Conservation (phyloP, 1,284 basidiomycete genomes). For the Meripilus lineatus region DNA sequence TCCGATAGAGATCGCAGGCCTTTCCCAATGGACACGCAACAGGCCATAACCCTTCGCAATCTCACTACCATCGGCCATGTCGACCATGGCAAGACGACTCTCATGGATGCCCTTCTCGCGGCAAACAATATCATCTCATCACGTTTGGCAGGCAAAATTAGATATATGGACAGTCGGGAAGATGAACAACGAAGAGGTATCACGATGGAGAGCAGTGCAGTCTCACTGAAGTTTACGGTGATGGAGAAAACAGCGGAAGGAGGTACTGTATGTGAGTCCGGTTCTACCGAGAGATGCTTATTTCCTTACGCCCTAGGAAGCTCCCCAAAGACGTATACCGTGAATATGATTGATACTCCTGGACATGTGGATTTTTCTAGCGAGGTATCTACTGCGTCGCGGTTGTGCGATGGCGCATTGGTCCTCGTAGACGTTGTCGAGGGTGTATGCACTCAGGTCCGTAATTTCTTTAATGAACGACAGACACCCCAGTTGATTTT, state of each 20-base stretch:
- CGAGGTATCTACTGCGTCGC: conserved; percentile 92
- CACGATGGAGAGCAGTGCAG: conserved; percentile 98
- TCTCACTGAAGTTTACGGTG: conserved; percentile 81
- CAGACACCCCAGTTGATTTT: background rate
- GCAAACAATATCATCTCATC: conserved; percentile 98
- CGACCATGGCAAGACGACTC: conserved; percentile 92
- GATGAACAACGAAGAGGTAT: conserved; percentile 98
- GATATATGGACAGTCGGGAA: conserved; percentile 93
- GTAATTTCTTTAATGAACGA: conserved; percentile 20
- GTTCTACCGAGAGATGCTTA: no score
- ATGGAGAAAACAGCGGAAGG: conserved; percentile 47
- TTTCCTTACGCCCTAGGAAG: no score
- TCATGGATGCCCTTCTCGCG: conserved; percentile 93
- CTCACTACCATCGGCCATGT: conserved; percentile 83
- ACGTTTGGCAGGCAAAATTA: conserved; percentile 92
- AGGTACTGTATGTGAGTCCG: no score
- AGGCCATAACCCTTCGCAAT: conserved; percentile 62
- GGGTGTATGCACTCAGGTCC: conserved; percentile 95
- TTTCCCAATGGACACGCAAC: conserved; percentile 31
- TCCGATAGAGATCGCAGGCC: no score
- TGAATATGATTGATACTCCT: conserved; percentile 98
- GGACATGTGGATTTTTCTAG: conserved; percentile 99
- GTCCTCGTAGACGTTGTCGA: conserved; percentile 98
- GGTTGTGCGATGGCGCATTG: conserved; percentile 93
- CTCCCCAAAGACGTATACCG: conserved; percentile 61